Evolutionary conservation across 345 rosid genomes (phyloP), one percentile per base, ranked within the genome.

Genomic region (Acer saccharum): DNA sequence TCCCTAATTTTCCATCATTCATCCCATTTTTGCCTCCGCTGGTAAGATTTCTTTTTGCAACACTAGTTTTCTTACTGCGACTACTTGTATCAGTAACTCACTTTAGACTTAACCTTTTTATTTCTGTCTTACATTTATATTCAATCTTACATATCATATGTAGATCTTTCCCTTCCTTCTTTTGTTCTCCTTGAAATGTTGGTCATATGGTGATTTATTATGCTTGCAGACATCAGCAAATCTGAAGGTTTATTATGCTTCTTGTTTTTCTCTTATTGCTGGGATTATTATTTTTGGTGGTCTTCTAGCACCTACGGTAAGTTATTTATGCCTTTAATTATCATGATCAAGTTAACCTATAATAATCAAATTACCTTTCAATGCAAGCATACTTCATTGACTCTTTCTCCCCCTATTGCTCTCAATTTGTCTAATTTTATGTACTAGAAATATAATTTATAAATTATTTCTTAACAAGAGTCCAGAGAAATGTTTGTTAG

Each of bases 21-120:
- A 95, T 95, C 60, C 99, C 99, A 3, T 95, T 95, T 86, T 87
- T 95, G 83, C 99, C 99, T 80, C 98, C 99, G 50, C 77, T 95
- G 89, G 99, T 93, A 44, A 85, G 90, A 65, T 62, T 62, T 71
- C 57, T 63, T 71, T 43, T 60, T 63, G 39, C 23, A 6, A 63
- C 10, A 3, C 44, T 54, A 27, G 1, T 69, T 27, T 61, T n/a
- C 21, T 23, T 60, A 14, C 8, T 25, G 44, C 48, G 16, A 14
- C 27, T 44, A 25, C 71, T 41, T 21, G 48, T 17, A 13, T 27
- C 68, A 3, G n/a, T 52, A 48, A 13, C 41, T 35, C 29, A 55
- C n/a, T n/a, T 50, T 61, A 0, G 46, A 20, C 25, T n/a, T 20
- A 39, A 32, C 65, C 7, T 74, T 25, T 70, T 46, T 17, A n/a